These are phyloP conservation scores for Lichtheimia ornata DNA, from an alignment of 371 early-diverging fungal genomes.

Conservation along the genomic window DNA sequence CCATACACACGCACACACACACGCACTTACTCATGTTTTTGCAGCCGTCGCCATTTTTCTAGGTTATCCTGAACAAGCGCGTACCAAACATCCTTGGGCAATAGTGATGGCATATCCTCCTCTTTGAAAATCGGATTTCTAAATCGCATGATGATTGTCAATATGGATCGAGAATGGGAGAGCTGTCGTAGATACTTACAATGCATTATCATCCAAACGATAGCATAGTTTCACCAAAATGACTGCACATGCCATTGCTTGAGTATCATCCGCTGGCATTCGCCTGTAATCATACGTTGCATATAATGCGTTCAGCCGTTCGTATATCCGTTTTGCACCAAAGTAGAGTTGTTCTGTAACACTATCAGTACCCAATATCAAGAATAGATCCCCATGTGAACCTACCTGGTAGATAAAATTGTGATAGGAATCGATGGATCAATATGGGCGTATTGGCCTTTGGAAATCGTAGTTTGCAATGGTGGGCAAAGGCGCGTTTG, in stretches of 20 bases:
- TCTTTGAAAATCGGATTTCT: not conserved
- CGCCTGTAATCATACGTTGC: not conserved
- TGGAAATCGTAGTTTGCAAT: not conserved
- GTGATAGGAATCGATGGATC: not conserved
- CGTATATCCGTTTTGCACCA: not conserved
- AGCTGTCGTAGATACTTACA: not conserved
- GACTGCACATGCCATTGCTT: not conserved
- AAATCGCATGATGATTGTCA: not conserved
- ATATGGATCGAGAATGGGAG: not conserved
- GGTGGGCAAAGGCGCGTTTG: not conserved
- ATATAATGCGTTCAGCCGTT: not conserved
- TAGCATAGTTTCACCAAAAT: constrained; percentile 5
- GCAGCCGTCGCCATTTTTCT: too few species aligned
- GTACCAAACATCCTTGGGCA: too few species aligned
- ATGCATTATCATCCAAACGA: constrained; percentile 2
- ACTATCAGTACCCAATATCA: not conserved
- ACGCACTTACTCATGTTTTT: too few species aligned
- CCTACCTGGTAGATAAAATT: constrained; percentile 4
- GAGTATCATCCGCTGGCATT: constrained; percentile 2
- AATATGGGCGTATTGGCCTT: not conserved
- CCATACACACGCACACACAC: too few species aligned
- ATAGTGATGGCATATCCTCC: not conserved
- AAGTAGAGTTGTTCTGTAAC: not conserved
- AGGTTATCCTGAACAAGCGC: too few species aligned
- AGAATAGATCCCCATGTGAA: not conserved